Base-by-base conservation (phyloP, 208 protist species). In the Balamuthia mandrillaris region DNA sequence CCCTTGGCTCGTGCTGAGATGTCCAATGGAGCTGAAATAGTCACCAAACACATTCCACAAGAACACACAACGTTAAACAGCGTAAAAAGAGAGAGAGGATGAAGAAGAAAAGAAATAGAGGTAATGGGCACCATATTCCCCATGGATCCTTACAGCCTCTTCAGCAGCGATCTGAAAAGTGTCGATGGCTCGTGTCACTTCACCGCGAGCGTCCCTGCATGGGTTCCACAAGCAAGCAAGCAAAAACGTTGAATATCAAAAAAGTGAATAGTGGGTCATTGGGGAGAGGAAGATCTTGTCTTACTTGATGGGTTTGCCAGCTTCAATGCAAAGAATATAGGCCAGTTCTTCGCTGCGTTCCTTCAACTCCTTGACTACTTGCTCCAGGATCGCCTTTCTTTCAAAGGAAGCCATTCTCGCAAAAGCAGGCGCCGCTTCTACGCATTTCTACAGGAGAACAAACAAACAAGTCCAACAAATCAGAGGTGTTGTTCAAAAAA, bases 91-190 rank as follows among this genome's bases (percentile, higher is more conserved):
- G n/a, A n/a, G 21, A n/a, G n/a, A 56, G 49, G 18, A n/a, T 56
- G n/a, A 27, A 56, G 18, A 56, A 27, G 21, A 27, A 56, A n/a
- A 27, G n/a, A 56, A 56, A 56, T 27, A 56, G n/a, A 56, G n/a
- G n/a, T 27, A 56, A 56, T 56, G n/a, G 21, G 49, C 18, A 56
- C 49, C 49, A 56, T 18, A 70, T 27, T 27, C n/a, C 18, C 61
- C 61, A 41, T 70, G n/a, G 27, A 27, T 70, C 16, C 61, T 14
- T 18, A 41, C 37, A 37, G 61, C 61, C 61, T 70, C 61, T 29
- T 90, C 88, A 0, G 87, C 84, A 14, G 87, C 75, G 16, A 60
- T 35, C 18, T 61, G 79, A 61, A 90, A 90, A 12, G 88, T 91
- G 44, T 89, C 87, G 21, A 90, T 88, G 6, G 84, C 82, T 68